phyloP scores from a whole-genome alignment of 2,329 filamentous ascomycete genomes.

The Fusarium tanahbumbuense region DNA sequence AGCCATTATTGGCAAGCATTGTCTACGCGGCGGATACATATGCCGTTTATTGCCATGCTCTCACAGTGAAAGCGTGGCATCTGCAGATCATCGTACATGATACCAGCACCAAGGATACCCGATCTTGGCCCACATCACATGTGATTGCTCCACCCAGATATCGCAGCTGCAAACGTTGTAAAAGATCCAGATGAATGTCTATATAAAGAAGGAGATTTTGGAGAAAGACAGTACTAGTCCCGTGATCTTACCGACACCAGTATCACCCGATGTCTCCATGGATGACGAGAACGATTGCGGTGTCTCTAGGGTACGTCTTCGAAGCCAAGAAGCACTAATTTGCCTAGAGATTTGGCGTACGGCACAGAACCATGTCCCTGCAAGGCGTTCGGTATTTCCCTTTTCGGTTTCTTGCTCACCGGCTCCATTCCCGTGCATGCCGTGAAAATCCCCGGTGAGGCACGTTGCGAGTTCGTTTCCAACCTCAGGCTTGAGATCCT shows the following conservation, averaged over 20 bases:
- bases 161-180: background rate
- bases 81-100: background rate
- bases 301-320: background rate
- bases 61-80: background rate
- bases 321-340: background rate
- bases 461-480: background rate
- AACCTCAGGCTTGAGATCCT: background rate
- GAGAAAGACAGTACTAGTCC: background rate
- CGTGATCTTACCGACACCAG: background rate
- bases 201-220: background rate
- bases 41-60: background rate
- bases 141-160: background rate
- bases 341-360: background rate
- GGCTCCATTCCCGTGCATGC: background rate
- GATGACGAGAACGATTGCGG: too few relatives aligned
- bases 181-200: accelerated
- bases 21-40: background rate
- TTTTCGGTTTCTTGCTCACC: background rate
- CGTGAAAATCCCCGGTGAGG: background rate
- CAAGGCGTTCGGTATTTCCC: background rate
- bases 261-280: background rate
- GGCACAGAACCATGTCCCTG: background rate
- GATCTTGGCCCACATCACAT: background rate
- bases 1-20: background rate
- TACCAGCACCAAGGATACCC: background rate